These are phyloP conservation scores for Aspergillus sp. DNA, from an alignment of 2,329 filamentous ascomycete genomes.

Conservation along the genomic window DNA sequence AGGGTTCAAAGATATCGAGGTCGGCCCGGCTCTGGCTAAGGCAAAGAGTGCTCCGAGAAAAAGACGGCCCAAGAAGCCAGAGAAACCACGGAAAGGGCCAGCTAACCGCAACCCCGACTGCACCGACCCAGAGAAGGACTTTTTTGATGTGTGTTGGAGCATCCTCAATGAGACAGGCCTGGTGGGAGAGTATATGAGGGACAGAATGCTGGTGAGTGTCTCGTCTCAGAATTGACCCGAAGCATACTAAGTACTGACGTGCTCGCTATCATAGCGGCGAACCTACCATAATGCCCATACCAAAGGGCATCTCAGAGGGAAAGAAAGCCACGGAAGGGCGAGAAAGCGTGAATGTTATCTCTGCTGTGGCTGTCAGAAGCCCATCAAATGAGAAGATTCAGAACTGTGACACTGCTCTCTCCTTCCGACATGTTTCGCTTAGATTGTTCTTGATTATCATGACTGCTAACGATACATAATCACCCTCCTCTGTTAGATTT, in stretches of 20 bases:
- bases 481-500: background rate
- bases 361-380: background rate
- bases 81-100: background rate
- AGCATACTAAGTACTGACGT: background rate
- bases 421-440: background rate
- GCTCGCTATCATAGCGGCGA: background rate
- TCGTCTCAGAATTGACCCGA: background rate
- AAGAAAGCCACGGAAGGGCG: background rate
- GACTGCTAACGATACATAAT: background rate
- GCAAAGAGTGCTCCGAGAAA: background rate
- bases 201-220: background rate
- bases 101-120: background rate
- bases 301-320: background rate
- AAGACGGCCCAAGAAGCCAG: background rate
- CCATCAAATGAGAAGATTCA: background rate
- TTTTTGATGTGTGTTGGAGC: constrained; percentile 2
- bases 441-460: background rate
- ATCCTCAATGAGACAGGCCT: background rate
- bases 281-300: background rate
- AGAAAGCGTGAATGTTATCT: background rate
- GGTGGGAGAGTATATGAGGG: background rate
- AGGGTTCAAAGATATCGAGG: background rate
- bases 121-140: constrained; percentile 17
- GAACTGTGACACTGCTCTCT: background rate
- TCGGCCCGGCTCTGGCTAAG: background rate